phyloP scores from a whole-genome alignment of 1,284 basidiomycete species.

The Irpex rosettiformis region DNA sequence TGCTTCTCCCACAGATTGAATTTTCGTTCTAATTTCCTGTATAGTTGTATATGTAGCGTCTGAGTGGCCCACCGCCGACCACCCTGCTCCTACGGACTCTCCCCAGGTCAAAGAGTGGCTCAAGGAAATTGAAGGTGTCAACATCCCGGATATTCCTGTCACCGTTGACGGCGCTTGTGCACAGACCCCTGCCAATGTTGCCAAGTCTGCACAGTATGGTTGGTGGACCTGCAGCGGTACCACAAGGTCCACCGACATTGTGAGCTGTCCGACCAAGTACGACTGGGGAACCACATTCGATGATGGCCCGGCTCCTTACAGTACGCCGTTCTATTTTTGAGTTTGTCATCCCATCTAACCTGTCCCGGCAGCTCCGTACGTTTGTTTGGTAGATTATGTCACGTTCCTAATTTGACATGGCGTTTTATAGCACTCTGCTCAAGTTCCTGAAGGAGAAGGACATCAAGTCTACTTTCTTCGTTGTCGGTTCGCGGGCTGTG shows the following conservation, averaged over 20 bases:
- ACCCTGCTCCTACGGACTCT: conserved; percentile 63
- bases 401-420: conserved; percentile 7
- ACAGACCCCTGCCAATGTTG: conserved; percentile 53
- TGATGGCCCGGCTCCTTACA: conserved; percentile 83
- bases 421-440: conserved; percentile 51
- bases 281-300: conserved; percentile 86
- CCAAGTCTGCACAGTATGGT: conserved; percentile 57
- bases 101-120: conserved; percentile 71
- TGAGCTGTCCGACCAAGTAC: conserved; percentile 73
- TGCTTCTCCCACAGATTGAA: conserved; percentile 8
- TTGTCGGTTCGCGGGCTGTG: conserved; percentile 87
- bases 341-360: conserved; percentile 1
- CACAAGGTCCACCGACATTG: conserved; percentile 65
- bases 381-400: conserved; percentile 8
- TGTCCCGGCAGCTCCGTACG: conserved; percentile 41
- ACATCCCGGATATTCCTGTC: conserved; percentile 63
- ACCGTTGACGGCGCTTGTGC: conserved; percentile 67
- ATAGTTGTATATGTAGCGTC: conserved; percentile 46
- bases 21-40: neutral
- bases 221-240: conserved; percentile 91
- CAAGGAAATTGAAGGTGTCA: conserved; percentile 66
- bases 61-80: conserved; percentile 71
- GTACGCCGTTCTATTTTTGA: conserved; percentile 36
- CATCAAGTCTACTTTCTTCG: conserved; percentile 86
- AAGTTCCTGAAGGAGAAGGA: conserved; percentile 65